phyloP scores from a whole-genome alignment of 1,284 basidiomycete genomes.

The Vanrija pseudolonga region DNA sequence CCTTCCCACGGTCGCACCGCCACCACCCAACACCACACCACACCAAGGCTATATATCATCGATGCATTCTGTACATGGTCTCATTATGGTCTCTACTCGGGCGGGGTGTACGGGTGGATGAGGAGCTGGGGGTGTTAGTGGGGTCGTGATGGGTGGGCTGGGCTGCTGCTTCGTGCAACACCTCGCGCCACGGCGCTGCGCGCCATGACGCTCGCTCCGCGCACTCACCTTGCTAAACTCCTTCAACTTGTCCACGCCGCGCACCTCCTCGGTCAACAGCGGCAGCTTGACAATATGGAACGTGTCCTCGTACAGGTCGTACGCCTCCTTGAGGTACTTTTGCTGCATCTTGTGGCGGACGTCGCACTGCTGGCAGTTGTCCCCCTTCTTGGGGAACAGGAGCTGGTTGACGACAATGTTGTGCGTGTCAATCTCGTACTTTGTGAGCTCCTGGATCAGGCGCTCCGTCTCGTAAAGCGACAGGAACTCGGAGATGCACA shows the following conservation, averaged over 20 bases:
- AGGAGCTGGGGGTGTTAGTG: conserved; percentile 17
- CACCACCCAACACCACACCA: neutral
- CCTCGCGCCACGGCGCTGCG: too few species aligned
- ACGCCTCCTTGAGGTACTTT: conserved; percentile 89
- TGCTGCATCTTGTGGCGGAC: conserved; percentile 97
- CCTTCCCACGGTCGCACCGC: neutral
- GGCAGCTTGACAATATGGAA: conserved; percentile 94
- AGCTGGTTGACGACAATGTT: conserved; percentile 98
- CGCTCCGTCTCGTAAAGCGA: conserved; percentile 98
- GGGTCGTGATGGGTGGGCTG: neutral
- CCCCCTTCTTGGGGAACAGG: conserved; percentile 82
- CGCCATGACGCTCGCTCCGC: neutral
- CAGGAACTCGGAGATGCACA: conserved; percentile 97
- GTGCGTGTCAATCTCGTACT: conserved; percentile 97
- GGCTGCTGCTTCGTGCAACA: too few species aligned
- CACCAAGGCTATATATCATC: neutral
- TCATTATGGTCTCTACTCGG: conserved; percentile 11
- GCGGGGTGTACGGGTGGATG: conserved; percentile 22
- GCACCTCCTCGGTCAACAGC: conserved; percentile 91
- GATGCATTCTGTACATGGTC: too few species aligned
- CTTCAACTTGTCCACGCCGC: conserved; percentile 87
- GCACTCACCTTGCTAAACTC: conserved; percentile 66
- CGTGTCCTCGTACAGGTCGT: conserved; percentile 93
- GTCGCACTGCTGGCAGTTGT: conserved; percentile 90
- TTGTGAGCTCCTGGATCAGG: conserved; percentile 90